Base-by-base conservation (phyloP, 441 rosid species). In the Populus hybrid region DNA sequence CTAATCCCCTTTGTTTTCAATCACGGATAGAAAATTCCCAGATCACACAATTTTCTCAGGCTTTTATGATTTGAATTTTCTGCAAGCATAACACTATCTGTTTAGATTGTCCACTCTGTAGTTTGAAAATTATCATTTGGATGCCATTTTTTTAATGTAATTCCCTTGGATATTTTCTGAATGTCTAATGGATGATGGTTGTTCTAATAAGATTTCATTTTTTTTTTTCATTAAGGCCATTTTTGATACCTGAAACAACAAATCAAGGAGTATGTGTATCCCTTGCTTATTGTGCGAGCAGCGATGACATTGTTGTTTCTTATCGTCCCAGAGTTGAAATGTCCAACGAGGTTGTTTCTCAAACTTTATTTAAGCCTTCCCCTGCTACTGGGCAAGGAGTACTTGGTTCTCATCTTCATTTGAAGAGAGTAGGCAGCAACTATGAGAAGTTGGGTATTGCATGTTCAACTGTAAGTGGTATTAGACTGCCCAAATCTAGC, bases 191-290 rank as follows among this genome's bases (percentile, higher is more conserved):
- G 40, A 46, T 23, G 36, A 40, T 26, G 20, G 59, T 20, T 30
- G 38, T 76, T 73, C 83, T 82, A 77, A 79, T 69, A n/a, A 72
- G 72, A 64, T 59, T 78, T 78, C 21, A 4, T 8, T 10, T 82
- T 64, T 64, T 11, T 9, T 26, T 79, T 78, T 84, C 57, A 7
- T 80, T 87, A 72, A 87, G 99, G 89, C 90, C 92, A 73, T 76
- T 73, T 64, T 70, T 90, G 84, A 76, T 95, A 81, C 82, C 90
- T 8, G 91, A 83, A 81, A 82, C 91, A 20, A 89, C 79, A 74
- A 84, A 86, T 82, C 86, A 81, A 85, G 99, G 97, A 77, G 93
- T 89, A 32, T 95, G 99, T 78, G 90, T 92, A 35, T 91, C 98
- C 63, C 87, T 92, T 73, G 89, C 99, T 57, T 85, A 86, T 78